These are phyloP conservation scores for Aotearoamyces nothofagi DNA, from an alignment of 2,329 filamentous ascomycete genomes.

Conservation along the genomic window DNA sequence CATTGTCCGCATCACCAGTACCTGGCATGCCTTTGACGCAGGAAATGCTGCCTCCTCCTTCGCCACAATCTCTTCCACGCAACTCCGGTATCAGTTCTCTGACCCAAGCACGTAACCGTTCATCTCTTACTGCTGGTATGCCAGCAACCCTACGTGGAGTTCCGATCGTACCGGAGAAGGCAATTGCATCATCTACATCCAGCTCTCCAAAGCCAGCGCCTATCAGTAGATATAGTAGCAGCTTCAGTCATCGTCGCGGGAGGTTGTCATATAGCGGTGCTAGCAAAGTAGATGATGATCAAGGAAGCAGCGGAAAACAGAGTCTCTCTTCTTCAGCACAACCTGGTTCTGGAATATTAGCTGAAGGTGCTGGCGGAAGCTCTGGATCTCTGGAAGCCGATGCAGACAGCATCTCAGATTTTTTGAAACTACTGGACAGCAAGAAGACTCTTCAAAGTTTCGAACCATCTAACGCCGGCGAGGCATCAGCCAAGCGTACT, in stretches of 20 bases:
- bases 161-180: slow-evolving; percentile 43
- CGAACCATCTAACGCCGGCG: slow-evolving; percentile 48
- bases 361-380: slow-evolving; percentile 52
- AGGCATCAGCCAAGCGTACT: slow-evolving; percentile 59
- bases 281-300: slow-evolving; percentile 58
- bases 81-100: slow-evolving; percentile 31
- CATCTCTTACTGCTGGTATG: slow-evolving; percentile 61
- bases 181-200: slow-evolving; percentile 48
- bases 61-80: slow-evolving; percentile 36
- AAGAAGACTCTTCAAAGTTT: slow-evolving; percentile 79
- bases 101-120: slow-evolving; percentile 49
- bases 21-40: slow-evolving; percentile 16
- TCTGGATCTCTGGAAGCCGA: slow-evolving; percentile 58
- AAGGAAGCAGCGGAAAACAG: slow-evolving; percentile 66
- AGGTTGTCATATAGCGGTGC: slow-evolving; percentile 63
- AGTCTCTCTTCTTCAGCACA: slow-evolving; percentile 57
- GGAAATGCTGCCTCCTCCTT: slow-evolving; percentile 28
- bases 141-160: slow-evolving; percentile 56
- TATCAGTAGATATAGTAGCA: slow-evolving; percentile 81
- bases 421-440: slow-evolving; percentile 75
- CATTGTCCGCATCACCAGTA: slow-evolving; percentile 77
- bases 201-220: slow-evolving; percentile 63
- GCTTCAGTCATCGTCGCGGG: slow-evolving; percentile 73
- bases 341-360: slow-evolving; percentile 66
- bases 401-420: slow-evolving; percentile 87